Evolutionary conservation across 148 eudicot species (phyloP), one percentile per base, ranked within the genome.

Genomic region (Beta vulgaris): DNA sequence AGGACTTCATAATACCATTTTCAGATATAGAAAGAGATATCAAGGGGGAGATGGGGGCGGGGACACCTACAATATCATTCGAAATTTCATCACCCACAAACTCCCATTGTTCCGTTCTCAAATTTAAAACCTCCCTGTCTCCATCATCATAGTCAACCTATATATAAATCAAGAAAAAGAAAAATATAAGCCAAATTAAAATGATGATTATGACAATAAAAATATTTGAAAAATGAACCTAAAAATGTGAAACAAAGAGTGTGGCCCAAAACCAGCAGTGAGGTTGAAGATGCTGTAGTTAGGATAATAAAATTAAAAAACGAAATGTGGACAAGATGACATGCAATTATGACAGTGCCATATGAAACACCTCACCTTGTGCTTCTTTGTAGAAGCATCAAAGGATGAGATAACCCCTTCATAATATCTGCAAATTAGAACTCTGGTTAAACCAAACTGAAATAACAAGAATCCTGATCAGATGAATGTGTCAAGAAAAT

Each of bases 131-230:
- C 79, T 90, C 95, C 55, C 78, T 83, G 34, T 90, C 90, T 23
- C 89, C 91, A 65, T 90, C 95, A 64, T 70, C 78, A 80, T 88
- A 90, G 8, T 76, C 68, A 25, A 84, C 79, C 87, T 84, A 60
- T 40, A 73, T 32, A 62, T 53, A 42, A 68, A 31, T 51, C 54
- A 59, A 36, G 48, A 40, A 51, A 18, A 3, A 49, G 19, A 37
- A 35, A 40, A 28, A n/a, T 19, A 53, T 8, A 43, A n/a, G 37
- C 66, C 57, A 6, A 59, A 19, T 21, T 36, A 57, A 25, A 25
- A 64, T 42, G 36, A 65, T 37, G 40, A 42, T 40, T 10, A 7
- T 55, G 54, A 4, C 19, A 15, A 51, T 0, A 48, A 25, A 55
- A 31, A 26, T 51, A 57, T 14, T 54, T 26, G 7, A 42, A 29